phyloP scores from a whole-genome alignment of 352 stramenopile species.

The Stramenopiles sp. region DNA sequence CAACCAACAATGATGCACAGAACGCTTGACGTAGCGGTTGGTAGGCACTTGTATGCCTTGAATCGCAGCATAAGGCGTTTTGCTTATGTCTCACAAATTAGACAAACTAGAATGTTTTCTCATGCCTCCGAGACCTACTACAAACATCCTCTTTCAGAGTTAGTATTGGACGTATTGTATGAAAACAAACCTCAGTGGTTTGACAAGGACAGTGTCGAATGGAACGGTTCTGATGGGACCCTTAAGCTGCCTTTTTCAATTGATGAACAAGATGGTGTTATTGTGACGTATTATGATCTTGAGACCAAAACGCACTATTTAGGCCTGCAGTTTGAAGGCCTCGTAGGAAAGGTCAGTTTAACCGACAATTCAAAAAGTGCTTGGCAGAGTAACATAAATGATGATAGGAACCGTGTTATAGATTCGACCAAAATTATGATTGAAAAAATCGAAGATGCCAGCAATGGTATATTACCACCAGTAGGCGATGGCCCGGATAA shows the following conservation, averaged over 20 bases:
- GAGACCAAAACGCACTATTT: neutral
- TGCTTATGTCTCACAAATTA: too few relatives aligned
- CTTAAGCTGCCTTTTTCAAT: neutral
- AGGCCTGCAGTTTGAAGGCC: neutral
- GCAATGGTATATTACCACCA: neutral
- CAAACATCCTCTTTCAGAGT: neutral
- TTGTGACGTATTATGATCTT: neutral
- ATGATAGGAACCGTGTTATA: neutral
- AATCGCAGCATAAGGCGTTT: too few relatives aligned
- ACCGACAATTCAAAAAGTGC: neutral
- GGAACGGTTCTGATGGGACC: neutral
- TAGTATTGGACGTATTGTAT: neutral
- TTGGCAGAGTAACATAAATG: neutral
- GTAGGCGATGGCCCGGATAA: neutral
- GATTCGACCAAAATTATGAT: neutral
- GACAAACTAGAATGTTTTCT: too few relatives aligned
- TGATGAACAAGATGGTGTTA: neutral
- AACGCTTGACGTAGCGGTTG: too few relatives aligned
- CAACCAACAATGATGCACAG: too few relatives aligned
- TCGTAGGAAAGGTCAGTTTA: neutral
- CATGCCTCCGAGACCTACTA: too few relatives aligned
- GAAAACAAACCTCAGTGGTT: neutral
- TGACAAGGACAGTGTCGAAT: neutral
- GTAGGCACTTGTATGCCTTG: too few relatives aligned
- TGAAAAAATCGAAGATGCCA: neutral